Base-by-base conservation (phyloP, 441 rosid species). In the Populus hybrid region DNA sequence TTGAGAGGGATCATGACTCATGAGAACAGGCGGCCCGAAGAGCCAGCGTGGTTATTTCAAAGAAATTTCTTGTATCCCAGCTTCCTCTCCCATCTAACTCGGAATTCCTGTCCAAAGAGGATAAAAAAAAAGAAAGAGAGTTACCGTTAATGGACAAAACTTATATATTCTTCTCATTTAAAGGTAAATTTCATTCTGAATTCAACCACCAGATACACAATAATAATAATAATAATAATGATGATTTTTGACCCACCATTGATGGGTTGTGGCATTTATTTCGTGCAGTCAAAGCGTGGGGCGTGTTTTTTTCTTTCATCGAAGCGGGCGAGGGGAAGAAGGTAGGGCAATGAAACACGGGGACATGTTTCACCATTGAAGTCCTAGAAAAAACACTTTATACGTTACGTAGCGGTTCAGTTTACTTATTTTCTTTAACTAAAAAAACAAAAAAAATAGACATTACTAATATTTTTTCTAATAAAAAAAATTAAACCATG, bases 391-490 rank as follows among this genome's bases (percentile, higher is more conserved):
- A 26, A 26, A 26, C 28, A 26, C 28, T 26, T 26, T 26, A 26
- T 26, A 26, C 28, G 28, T 26, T 26, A 26, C 28, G 28, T 26
- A 38, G 3, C 42, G 3, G 11, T 8, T 38, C 42, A 38, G 12
- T 38, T 38, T 38, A 38, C 42, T 38, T 8, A 50, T 1, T 14
- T 14, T 50, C 6, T 14, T 46, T 46, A 46, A 2, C 1, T 46
- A 10, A 42, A 4, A 46, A 46, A 46, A 46, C 28, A 26, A 26
- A 26, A 26, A 26, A 26, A 26, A 24, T 46, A 46, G 20, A 0
- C 0, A 0, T 14, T 46, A 1, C 6, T 3, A 1, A 1, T 46
- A 5, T 46, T 30, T 30, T 30, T 30, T 30, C 4, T 3, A 2
- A 28, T 2, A 2, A 28, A 28, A 28, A 46, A 14, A 46, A 8